Base-by-base conservation (phyloP, 2,329 filamentous ascomycete species). In the Phialophora tarda region DNA sequence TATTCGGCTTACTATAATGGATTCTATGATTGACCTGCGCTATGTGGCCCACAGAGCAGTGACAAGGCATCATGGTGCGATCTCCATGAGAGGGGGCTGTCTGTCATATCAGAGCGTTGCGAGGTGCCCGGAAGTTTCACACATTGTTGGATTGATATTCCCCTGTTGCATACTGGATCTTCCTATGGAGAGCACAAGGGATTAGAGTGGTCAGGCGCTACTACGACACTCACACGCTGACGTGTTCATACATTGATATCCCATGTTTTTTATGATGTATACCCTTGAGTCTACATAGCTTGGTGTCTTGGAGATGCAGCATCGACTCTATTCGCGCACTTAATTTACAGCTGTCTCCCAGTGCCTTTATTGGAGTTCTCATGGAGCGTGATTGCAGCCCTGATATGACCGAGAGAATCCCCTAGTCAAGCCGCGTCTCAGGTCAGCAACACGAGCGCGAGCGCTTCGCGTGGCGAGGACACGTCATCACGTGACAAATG, bases 1-100 rank as follows among this genome's bases (percentile, higher is more conserved):
- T 62, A 12, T 60, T 41, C 32, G 62, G 56, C 24, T 30, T 63
- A 7, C 50, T 62, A 34, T 62, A 44, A 56, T 23, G 53, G 28
- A 32, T 44, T 44, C 14, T 7, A 8, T 44, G 38, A 44, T 21
- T 8, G 38, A 7, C 14, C 14, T 21, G 38, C 38, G 38, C 38
- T 44, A n/a, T n/a, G 6, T 8, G 38, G 38, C 5, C 38, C 14
- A n/a, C 38, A 44, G 11, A 44, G 17, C 38, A 44, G 38, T 44
- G 17, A n/a, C 38, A 44, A n/a, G 38, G 17, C 17, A n/a, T n/a
- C 17, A 5, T n/a, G 17, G 38, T n/a, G 38, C 38, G 38, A 44
- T n/a, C 6, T 44, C 14, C 38, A 44, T 7, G 38, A 44, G 38
- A 44, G 2, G 17, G 17, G 38, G 38, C 17, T n/a, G 17, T 7